These are phyloP conservation scores for Strobilomyces confusus DNA, from an alignment of 768 basidiomycete species.

Conservation along the genomic window DNA sequence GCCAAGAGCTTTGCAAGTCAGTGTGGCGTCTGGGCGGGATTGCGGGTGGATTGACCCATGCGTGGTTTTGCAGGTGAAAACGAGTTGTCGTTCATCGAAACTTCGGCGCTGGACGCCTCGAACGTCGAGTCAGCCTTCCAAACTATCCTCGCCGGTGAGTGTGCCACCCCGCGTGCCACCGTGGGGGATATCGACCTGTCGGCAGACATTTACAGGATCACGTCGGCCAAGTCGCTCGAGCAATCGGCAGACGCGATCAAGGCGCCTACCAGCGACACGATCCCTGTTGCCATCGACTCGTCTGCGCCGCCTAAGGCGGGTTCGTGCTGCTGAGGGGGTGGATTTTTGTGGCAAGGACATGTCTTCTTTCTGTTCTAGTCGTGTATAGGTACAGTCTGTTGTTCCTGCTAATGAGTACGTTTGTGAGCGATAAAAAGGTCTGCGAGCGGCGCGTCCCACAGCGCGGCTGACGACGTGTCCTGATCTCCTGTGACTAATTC, in stretches of 20 bases:
- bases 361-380: slow-evolving; percentile 3
- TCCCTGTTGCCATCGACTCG: slow-evolving; percentile 72
- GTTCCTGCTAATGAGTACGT: slow-evolving; percentile 24
- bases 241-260: slow-evolving; percentile 73
- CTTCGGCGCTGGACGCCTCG: slow-evolving; percentile 98
- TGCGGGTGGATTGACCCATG: background rate
- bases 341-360: background rate
- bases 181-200: slow-evolving; percentile 2
- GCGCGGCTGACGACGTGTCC: slow-evolving; percentile 84
- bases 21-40: slow-evolving; percentile 26
- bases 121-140: slow-evolving; percentile 99
- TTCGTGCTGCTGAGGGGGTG: slow-evolving; percentile 57
- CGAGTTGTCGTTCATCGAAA: slow-evolving; percentile 93
- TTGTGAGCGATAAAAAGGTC: too few species aligned
- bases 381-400: slow-evolving; percentile 26
- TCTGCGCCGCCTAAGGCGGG: slow-evolving; percentile 48
- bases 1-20: slow-evolving; percentile 86
- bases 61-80: slow-evolving; percentile 65
- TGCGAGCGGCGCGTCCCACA: slow-evolving; percentile 62
- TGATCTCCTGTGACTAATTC: slow-evolving; percentile 93
- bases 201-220: slow-evolving; percentile 94
- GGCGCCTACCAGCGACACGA: slow-evolving; percentile 76
- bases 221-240: slow-evolving; percentile 93
- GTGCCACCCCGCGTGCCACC: background rate
- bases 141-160: slow-evolving; percentile 85